phyloP scores from a whole-genome alignment of 2,329 filamentous ascomycete species.

The Venturia nashicola region DNA sequence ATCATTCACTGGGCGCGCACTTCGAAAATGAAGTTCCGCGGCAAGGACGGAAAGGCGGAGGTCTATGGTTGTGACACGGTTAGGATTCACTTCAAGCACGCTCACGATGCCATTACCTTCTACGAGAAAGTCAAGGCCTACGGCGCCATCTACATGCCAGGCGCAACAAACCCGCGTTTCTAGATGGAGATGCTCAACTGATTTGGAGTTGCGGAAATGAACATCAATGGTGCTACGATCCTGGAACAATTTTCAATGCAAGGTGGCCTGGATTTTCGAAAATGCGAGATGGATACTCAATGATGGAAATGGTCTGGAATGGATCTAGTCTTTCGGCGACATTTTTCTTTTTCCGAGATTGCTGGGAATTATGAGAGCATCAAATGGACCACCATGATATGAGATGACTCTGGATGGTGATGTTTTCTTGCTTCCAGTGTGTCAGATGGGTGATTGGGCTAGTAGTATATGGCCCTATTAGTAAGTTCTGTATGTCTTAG shows the following conservation, averaged over 20 bases:
- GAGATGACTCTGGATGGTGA: background rate
- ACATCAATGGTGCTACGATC: background rate
- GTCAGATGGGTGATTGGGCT: too few species aligned
- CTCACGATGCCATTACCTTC: too few species aligned
- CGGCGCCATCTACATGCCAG: too few species aligned
- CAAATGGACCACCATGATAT: background rate
- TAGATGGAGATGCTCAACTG: background rate
- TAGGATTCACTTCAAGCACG: too few species aligned
- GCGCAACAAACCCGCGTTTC: too few species aligned
- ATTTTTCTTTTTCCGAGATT: background rate
- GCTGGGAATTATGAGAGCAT: background rate
- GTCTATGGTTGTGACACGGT: too few species aligned
- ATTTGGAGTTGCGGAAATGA: background rate
- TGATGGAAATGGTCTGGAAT: background rate
- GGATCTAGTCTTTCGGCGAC: background rate
- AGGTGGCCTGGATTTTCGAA: background rate
- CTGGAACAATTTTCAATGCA: background rate
- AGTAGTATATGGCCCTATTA: too few species aligned
- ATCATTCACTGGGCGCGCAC: too few species aligned
- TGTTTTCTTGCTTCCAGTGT: background rate
- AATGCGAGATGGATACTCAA: background rate
- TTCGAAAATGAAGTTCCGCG: too few species aligned
- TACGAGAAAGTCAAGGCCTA: too few species aligned
- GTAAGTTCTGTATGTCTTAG: too few species aligned
- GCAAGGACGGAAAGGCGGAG: too few species aligned